Base-by-base conservation (phyloP, 768 basidiomycete genomes). In the Punctularia strigosozonata region DNA sequence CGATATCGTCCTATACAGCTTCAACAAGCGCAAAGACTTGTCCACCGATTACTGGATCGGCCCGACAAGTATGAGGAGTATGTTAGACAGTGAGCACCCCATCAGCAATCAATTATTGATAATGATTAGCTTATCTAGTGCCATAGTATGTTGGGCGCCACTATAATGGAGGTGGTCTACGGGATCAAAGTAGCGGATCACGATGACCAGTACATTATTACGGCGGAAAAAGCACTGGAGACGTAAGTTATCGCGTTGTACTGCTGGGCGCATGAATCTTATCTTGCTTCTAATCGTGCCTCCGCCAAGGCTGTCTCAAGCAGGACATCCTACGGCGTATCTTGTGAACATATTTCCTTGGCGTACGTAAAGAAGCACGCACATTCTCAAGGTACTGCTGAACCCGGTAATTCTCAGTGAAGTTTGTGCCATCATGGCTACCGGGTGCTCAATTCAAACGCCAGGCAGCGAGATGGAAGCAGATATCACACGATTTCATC, bases 151-250 rank as follows among this genome's bases (percentile, higher is more conserved):
- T 8, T 34, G 8, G 20, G 10, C 18, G 33, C 33, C 8, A 34
- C 38, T 6, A 24, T 39, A 14, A 31, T 39, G 31, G 21, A 35
- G 15, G 33, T 39, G 12, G 22, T 4, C n/a, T 34, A 34, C 3
- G 31, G 25, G 13, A 39, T 39, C 18, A n/a, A 39, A 12, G 35
- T 34, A n/a, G 31, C 30, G 12, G 10, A 13, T 8, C 15, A 28
- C 6, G 22, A 26, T 1, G 44, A 45, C 25, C 43, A 28, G 5
- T 45, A 45, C 26, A 5, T 45, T 10, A 17, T 25, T 7, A 15
- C 39, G 7, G 44, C 44, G n/a, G 44, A 45, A 36, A 21, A 34
- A 3, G 33, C 42, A 12, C 2, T 44, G 10, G 33, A 8, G 33
- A 32, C n/a, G n/a, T n/a, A n/a, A n/a, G n/a, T n/a, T n/a, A n/a